Percentiles rank a stretch among this genome's conserved stretches.
Conservation (phyloP, 805 yeast genomes). For the Nakazawaea populi region DNA sequence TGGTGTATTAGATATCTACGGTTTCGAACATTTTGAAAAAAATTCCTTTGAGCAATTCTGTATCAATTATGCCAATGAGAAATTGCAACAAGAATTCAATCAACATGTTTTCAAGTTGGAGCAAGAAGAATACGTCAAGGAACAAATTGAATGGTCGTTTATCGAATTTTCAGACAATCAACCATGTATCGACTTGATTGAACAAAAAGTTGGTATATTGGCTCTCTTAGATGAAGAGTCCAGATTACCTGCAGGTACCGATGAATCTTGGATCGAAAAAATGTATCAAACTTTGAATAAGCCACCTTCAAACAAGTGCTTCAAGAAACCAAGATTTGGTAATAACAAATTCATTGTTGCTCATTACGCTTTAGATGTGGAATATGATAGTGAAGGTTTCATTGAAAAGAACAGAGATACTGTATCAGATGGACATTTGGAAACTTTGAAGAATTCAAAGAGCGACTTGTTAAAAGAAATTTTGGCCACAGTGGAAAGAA, state of each 20-base stretch:
- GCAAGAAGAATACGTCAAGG: constrained; percentile 90
- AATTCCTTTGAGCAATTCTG: constrained; percentile 97
- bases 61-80: constrained; percentile 94
- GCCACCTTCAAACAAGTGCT: constrained; percentile 67
- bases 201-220: constrained; percentile 80
- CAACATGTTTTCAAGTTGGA: constrained; percentile 96
- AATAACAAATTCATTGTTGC: constrained; percentile 83
- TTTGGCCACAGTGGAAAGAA: constrained; percentile 57
- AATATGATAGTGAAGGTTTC: constrained; percentile 89
- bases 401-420: constrained; percentile 97
- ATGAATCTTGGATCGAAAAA: constrained; percentile 87
- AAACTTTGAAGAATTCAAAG: constrained; percentile 64
- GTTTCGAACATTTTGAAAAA: constrained; percentile 91
- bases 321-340: constrained; percentile 92
- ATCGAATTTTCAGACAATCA: constrained; percentile 95
- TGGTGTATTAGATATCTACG: constrained; percentile 96
- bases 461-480: constrained; percentile 64
- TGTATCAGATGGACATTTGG: constrained; percentile 92
- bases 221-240: constrained; percentile 92
- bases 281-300: constrained; percentile 81
- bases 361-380: constrained; percentile 92
- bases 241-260: constrained; percentile 88
- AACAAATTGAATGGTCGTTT: constrained; percentile 93
- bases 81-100: constrained; percentile 93
- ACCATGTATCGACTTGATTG: constrained; percentile 92